Base-by-base conservation (phyloP, 371 early-diverging fungal species). In the Catenaria anguillulae region DNA sequence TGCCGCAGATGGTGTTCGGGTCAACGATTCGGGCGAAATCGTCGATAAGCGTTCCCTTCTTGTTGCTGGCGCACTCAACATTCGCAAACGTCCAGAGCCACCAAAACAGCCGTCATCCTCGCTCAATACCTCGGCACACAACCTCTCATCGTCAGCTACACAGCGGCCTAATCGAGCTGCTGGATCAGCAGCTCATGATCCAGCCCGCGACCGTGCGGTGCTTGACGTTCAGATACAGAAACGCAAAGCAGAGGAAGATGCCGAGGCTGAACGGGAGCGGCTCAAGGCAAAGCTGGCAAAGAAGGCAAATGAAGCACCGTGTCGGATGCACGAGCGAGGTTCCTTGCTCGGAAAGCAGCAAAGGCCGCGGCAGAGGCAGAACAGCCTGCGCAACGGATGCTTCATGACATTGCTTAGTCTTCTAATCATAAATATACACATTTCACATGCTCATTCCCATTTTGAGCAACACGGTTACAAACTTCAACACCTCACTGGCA, bases 21-120 rank as follows among this genome's bases (percentile, higher is more conserved):
- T 88, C 42, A 88, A 88, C 63, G 90, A 83, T 50, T 83, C 83
- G 26, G 82, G 84, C 33, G 81, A 86, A 56, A 75, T 91, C 52
- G 84, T 91, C 23, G 90, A 91, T 67, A 87, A 88, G 66, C 77
- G 88, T 31, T 80, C 86, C 31, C 69, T 87, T 5, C 74, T 91
- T 24, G 72, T 75, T 15, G 87, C 85, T 24, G 93, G 93, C 1
- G n/a, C n/a, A n/a, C 73, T 93, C 40, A 90, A 90, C 62, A 66
- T 89, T 61, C 68, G 10, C 68, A 65, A 35, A 77, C 73, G 55
- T 37, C 65, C 17, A n/a, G n/a, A n/a, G n/a, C n/a, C n/a, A n/a
- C n/a, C n/a, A n/a, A n/a, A n/a, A n/a, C n/a, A n/a, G n/a, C n/a
- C n/a, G n/a, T n/a, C n/a, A n/a, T n/a, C 60, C 56, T 19, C 52